Evolutionary conservation across 306 rosid genomes (phyloP).

Genomic region (Sphenostylis stenocarpa): DNA sequence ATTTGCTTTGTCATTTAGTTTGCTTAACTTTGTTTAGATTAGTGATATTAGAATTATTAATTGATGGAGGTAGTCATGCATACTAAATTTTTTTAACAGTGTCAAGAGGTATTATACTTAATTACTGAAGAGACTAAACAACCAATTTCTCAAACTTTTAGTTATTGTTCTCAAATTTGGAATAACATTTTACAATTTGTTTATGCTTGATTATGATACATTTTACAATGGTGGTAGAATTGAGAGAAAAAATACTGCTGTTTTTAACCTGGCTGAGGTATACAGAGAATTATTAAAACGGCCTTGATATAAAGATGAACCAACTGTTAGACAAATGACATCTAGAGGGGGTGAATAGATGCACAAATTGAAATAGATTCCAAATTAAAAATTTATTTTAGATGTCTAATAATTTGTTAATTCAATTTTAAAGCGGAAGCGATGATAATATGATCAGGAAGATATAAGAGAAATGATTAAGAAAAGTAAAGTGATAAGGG

Average conservation of each 20-base stretch:
- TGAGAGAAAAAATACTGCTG: neutral
- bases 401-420: too few species aligned
- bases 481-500: too few species aligned
- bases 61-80: neutral
- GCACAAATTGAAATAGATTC: too few species aligned
- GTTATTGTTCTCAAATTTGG: neutral
- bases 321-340: too few species aligned
- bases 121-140: neutral
- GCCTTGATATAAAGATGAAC: too few species aligned
- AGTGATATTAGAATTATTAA: conserved; percentile 7
- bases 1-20: conserved; percentile 12
- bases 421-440: too few species aligned
- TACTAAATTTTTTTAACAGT: neutral
- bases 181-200: neutral
- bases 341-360: too few species aligned
- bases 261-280: neutral
- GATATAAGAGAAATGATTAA: too few species aligned
- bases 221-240: neutral
- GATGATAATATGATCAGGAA: too few species aligned
- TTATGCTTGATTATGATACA: neutral
- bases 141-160: neutral
- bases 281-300: neutral
- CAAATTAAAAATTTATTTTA: too few species aligned
- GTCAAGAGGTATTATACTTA: neutral
- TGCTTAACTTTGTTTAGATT: neutral